Conservation (phyloP, 805 yeast species). For the Ogataea minuta region DNA sequence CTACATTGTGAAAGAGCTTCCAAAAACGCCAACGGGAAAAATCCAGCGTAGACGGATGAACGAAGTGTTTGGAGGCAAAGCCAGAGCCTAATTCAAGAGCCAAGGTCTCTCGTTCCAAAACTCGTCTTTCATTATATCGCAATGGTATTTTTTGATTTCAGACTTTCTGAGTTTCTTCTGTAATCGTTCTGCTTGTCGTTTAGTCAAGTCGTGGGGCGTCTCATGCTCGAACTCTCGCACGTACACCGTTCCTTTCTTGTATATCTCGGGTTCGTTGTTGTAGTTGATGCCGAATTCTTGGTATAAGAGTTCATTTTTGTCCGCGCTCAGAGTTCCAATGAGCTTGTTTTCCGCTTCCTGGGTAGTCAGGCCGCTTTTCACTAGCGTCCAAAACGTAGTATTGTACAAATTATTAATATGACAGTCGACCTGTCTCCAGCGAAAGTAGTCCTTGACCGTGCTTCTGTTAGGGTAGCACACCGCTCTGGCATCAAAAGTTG, state of each 20-base stretch:
- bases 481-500: constrained; percentile 90
- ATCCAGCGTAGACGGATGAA: constrained; percentile 68
- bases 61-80: constrained; percentile 42
- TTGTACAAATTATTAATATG: constrained; percentile 94
- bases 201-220: constrained; percentile 22
- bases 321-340: constrained; percentile 75
- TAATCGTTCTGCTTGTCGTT: constrained; percentile 49
- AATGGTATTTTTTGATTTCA: constrained; percentile 44
- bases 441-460: constrained; percentile 72
- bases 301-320: constrained; percentile 86
- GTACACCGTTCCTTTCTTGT: constrained; percentile 74
- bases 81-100: constrained; percentile 31
- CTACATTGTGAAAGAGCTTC: constrained; percentile 58
- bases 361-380: constrained; percentile 68
- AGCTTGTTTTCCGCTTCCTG: constrained; percentile 78
- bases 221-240: constrained; percentile 43
- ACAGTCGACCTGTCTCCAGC: constrained; percentile 96
- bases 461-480: constrained; percentile 71
- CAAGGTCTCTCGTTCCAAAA: constrained; percentile 59
- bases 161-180: constrained; percentile 50
- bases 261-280: constrained; percentile 86
- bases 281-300: constrained; percentile 79
- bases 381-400: constrained; percentile 88
- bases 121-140: constrained; percentile 60
- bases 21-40: constrained; percentile 78